Evolutionary conservation across 164 flowering plant genomes (phyloP).

Genomic region (Berberis vulgaris): DNA sequence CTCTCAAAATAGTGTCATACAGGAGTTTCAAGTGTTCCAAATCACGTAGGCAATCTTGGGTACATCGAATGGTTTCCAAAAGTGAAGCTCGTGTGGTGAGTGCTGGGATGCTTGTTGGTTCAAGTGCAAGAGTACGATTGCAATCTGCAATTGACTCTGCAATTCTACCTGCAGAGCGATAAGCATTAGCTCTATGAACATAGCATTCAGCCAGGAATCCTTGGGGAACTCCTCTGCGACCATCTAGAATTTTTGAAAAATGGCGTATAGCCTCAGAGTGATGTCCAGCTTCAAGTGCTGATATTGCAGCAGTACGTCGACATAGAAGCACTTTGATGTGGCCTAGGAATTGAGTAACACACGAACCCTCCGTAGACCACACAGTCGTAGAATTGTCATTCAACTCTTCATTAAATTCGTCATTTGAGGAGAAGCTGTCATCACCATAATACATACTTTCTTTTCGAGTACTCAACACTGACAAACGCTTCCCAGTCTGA

Average conservation of each 20-base stretch:
- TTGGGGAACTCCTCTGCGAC: conserved; percentile 78
- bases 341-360: conserved; percentile 48
- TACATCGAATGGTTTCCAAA: conserved; percentile 61
- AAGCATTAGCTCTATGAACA: conserved; percentile 70
- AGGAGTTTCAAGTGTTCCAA: conserved; percentile 85
- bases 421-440: conserved; percentile 60
- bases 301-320: conserved; percentile 73
- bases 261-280: conserved; percentile 84
- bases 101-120: conserved; percentile 69
- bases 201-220: conserved; percentile 88
- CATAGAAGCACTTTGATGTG: conserved; percentile 90
- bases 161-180: conserved; percentile 53
- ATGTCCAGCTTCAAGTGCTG: conserved; percentile 94
- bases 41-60: conserved; percentile 81
- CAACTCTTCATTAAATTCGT: conserved; percentile 1
- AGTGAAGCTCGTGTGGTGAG: conserved; percentile 57
- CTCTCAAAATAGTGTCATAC: conserved; percentile 72
- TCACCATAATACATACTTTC: conserved; percentile 42
- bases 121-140: conserved; percentile 68
- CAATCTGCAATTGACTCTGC: conserved; percentile 88
- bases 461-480: no score
- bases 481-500: no score
- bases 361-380: conserved; percentile 43
- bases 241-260: conserved; percentile 80
- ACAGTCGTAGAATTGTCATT: conserved; percentile 14